Evolutionary conservation across 306 rosid genomes (phyloP).

Genomic region (Pachyrhizus erosus): DNA sequence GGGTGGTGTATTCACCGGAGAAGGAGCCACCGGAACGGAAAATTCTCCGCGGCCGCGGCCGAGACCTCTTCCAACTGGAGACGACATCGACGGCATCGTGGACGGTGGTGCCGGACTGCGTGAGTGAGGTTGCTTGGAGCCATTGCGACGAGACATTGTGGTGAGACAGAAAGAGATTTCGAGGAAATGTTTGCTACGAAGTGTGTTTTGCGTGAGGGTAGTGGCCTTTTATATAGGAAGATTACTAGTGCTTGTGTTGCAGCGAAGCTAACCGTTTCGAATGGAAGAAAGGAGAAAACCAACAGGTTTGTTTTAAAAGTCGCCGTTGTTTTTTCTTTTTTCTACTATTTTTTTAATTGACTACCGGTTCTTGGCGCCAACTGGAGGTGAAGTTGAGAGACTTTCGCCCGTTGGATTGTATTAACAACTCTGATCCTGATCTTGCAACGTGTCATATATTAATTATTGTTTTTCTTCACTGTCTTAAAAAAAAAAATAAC

Average conservation of each 20-base stretch:
- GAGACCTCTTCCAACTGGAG: conserved; percentile 10
- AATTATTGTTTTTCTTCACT: too few relatives aligned
- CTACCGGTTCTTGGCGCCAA: too few relatives aligned
- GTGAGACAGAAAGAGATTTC: too few relatives aligned
- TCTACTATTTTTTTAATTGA: too few relatives aligned
- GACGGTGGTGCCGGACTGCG: not conserved
- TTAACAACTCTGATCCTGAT: too few relatives aligned
- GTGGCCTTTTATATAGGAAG: not conserved
- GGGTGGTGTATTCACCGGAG: not conserved
- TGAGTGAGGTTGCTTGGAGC: not conserved
- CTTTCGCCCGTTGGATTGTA: too few relatives aligned
- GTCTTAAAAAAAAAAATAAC: too few relatives aligned
- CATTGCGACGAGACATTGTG: conserved; percentile 32
- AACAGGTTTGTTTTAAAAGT: not conserved
- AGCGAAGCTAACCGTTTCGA: not conserved
- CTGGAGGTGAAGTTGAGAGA: too few relatives aligned
- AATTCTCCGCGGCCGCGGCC: conserved; percentile 15
- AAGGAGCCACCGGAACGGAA: not conserved
- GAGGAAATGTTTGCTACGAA: too few relatives aligned
- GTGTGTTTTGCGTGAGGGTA: not conserved
- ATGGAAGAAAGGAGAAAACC: not conserved
- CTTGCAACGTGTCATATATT: too few relatives aligned
- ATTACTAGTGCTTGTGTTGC: not conserved
- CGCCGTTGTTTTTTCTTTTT: too few relatives aligned
- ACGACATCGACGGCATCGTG: not conserved